phyloP scores from a whole-genome alignment of 768 basidiomycete genomes.

The Botryobasidium botryosum region DNA sequence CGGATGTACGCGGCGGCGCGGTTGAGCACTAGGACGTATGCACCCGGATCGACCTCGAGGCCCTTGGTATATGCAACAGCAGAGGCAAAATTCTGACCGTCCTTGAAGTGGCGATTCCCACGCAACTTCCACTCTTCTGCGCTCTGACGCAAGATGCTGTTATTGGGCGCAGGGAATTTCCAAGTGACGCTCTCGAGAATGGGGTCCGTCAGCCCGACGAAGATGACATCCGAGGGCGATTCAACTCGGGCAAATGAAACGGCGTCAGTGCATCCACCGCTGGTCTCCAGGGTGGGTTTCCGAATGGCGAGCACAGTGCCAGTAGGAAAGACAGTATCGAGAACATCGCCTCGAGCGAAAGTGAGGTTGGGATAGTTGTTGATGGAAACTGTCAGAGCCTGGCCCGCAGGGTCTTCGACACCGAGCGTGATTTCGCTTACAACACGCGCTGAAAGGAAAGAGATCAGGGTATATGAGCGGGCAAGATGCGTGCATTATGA shows the following conservation, averaged over 20 bases:
- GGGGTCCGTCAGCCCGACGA: slow-evolving; percentile 10
- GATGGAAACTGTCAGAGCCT: no score
- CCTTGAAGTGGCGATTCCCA: slow-evolving; percentile 16
- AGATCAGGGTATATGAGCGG: no score
- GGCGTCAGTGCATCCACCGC: neutral
- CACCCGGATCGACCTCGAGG: no score
- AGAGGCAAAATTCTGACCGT: slow-evolving; percentile 16
- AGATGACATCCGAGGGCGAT: slow-evolving; percentile 19
- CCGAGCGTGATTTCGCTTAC: no score
- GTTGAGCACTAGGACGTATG: slow-evolving; percentile 4
- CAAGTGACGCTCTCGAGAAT: slow-evolving; percentile 8
- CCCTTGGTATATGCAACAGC: slow-evolving; percentile 7
- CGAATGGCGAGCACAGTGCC: slow-evolving; percentile 19
- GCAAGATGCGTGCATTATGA: no score
- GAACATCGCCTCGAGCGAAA: no score
- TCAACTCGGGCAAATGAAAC: slow-evolving; percentile 21
- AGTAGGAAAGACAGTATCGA: slow-evolving; percentile 19
- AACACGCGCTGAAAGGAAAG: no score
- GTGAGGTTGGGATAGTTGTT: slow-evolving; percentile 18
- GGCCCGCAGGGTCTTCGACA: no score
- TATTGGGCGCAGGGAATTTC: neutral
- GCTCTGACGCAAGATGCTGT: neutral
- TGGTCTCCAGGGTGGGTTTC: slow-evolving; percentile 17
- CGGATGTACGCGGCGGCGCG: slow-evolving; percentile 1
- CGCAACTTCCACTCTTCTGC: slow-evolving; percentile 13